Evolutionary conservation across 2,329 filamentous ascomycete species (phyloP), one percentile per base, ranked within the genome.

Genomic region (Sporothrix inflata): DNA sequence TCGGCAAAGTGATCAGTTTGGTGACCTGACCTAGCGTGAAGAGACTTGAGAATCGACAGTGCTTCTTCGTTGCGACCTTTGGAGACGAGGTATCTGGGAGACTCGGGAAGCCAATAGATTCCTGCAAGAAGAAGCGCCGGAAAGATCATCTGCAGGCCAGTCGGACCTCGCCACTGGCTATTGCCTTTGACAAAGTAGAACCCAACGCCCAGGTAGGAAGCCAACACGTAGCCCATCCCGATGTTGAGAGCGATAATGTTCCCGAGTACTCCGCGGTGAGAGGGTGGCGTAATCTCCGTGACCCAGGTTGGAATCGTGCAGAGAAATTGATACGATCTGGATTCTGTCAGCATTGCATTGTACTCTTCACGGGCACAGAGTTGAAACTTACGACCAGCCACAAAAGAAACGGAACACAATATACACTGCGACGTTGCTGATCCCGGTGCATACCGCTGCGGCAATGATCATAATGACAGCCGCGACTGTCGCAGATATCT

Each of bases 21-120:
- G 55, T 81, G 74, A 81, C 88, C 82, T 0, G 85, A 85, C 74
- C 88, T 86, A 19, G 85, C 85, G 73, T 84, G 78, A 70, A 77
- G 76, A 61, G 71, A 71, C 71, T 76, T 70, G 19, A 78, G 73
- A 19, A 75, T 72, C 6, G 57, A 42, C 53, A 74, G 70, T 1
- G 77, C 77, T 24, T 78, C 76, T 11, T 75, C 75, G 24, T 72
- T 65, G 14, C 74, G 73, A 57, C 76, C 76, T 57, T 76, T 76
- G 67, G 69, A 73, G 57, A 78, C 74, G 12, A 78, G 75, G 38
- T 72, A 78, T 14, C 78, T 75, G 1, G 78, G 77, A 12, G 75
- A 76, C 60, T 79, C 77, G 11, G 78, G 78, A 49, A 79, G 66
- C 61, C 76, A 77, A 70, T 83, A 81, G 67, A 84, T 16, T 9